Conservation (phyloP, 768 basidiomycete species). For the Suillus subalutaceus region DNA sequence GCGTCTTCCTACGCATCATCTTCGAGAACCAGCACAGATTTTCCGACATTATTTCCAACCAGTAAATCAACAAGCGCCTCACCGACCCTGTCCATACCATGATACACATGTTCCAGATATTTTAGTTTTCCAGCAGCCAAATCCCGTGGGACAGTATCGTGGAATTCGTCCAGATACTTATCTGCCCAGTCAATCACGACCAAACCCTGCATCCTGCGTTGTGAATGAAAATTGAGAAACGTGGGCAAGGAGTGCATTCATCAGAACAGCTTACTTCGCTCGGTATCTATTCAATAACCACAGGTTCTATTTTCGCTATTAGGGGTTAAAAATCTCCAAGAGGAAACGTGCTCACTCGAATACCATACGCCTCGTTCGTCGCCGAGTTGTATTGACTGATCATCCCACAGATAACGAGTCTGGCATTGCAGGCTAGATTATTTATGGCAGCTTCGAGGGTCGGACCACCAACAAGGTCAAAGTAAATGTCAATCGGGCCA, state of each 20-base stretch:
- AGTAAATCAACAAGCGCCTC: constrained; percentile 41
- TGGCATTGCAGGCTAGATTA: constrained; percentile 44
- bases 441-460: constrained; percentile 58
- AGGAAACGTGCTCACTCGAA: constrained; percentile 18
- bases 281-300: constrained; percentile 6
- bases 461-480: constrained; percentile 62
- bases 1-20: neutral
- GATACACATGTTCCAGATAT: constrained; percentile 46
- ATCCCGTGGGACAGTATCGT: constrained; percentile 40
- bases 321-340: neutral
- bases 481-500: constrained; percentile 58
- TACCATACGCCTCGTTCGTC: constrained; percentile 26
- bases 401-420: constrained; percentile 45
- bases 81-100: constrained; percentile 45
- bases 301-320: constrained; percentile 1
- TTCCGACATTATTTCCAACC: constrained; percentile 39
- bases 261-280: neutral
- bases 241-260: neutral
- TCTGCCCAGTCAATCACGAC: constrained; percentile 15
- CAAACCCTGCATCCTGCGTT: constrained; percentile 8
- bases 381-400: constrained; percentile 24
- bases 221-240: neutral
- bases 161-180: constrained; percentile 47
- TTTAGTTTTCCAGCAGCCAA: constrained; percentile 51
- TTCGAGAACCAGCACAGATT: constrained; percentile 20